Conservation (phyloP, 441 rosid species). For the Adansonia madagascariensis region DNA sequence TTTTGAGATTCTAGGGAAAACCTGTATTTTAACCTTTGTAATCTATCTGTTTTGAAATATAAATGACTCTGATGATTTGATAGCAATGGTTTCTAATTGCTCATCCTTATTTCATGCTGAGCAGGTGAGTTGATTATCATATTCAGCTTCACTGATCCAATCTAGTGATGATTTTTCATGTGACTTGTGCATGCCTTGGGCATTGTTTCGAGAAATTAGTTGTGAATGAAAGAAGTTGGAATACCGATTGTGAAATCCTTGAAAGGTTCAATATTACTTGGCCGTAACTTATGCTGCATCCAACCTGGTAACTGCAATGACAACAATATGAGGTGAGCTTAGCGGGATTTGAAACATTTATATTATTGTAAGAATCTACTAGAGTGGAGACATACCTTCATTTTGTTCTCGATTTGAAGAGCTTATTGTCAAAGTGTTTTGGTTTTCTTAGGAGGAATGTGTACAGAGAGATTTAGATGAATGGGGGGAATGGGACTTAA, state of each 20-base stretch:
- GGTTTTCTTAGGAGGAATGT: constrained; percentile 39
- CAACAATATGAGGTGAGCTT: constrained; percentile 38
- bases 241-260: constrained; percentile 74
- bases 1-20: background rate
- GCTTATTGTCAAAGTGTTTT: constrained; percentile 41
- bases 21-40: constrained; percentile 8
- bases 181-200: constrained; percentile 30
- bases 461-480: constrained; percentile 32
- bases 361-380: constrained; percentile 32
- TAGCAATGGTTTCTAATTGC: background rate
- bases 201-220: constrained; percentile 28
- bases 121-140: background rate
- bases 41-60: constrained; percentile 1
- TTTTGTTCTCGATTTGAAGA: constrained; percentile 45
- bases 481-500: constrained; percentile 38
- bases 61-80: background rate
- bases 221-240: constrained; percentile 34
- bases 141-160: background rate
- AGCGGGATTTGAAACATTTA: constrained; percentile 29
- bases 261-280: constrained; percentile 54
- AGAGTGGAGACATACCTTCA: constrained; percentile 66
- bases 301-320: constrained; percentile 81
- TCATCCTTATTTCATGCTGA: background rate
- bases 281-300: constrained; percentile 69
- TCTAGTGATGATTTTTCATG: constrained; percentile 23